Conservation (phyloP, 495 filamentous ascomycete species). For the Penicillium desertorum region DNA sequence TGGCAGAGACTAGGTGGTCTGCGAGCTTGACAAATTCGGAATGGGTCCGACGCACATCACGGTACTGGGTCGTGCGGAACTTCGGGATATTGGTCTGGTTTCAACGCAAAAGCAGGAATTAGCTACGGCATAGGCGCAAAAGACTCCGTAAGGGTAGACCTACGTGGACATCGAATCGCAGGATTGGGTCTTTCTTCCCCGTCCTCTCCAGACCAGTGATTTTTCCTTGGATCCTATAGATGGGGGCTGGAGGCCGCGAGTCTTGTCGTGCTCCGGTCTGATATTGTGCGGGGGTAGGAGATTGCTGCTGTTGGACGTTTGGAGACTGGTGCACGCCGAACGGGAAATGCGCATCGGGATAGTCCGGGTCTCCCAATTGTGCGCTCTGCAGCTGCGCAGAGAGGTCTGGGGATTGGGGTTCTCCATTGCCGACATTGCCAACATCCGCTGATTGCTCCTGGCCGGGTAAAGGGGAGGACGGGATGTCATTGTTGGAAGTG, state of each 20-base stretch:
- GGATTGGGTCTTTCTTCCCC: slow-evolving; percentile 90
- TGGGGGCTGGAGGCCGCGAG: slow-evolving; percentile 51
- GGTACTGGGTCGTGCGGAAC: slow-evolving; percentile 96
- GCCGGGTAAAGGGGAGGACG: slow-evolving; percentile 54
- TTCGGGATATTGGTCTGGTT: slow-evolving; percentile 91
- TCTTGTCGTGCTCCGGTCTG: slow-evolving; percentile 46
- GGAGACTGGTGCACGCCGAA: slow-evolving; percentile 41
- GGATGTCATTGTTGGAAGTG: slow-evolving; percentile 49
- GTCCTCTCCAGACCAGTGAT: slow-evolving; percentile 90
- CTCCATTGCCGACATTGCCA: slow-evolving; percentile 21
- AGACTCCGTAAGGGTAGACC: slow-evolving; percentile 27
- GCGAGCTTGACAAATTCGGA: slow-evolving; percentile 94
- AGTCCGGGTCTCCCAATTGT: slow-evolving; percentile 42
- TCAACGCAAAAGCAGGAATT: neutral
- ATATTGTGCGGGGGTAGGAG: slow-evolving; percentile 49
- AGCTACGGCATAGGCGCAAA: slow-evolving; percentile 9
- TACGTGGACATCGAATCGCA: slow-evolving; percentile 97
- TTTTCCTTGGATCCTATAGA: slow-evolving; percentile 88
- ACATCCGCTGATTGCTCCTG: slow-evolving; percentile 42
- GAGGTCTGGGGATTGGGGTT: slow-evolving; percentile 37
- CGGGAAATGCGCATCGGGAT: slow-evolving; percentile 36
- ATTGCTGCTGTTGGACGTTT: slow-evolving; percentile 47
- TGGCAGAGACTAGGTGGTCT: slow-evolving; percentile 90
- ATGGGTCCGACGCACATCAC: slow-evolving; percentile 92
- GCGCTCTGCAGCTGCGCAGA: slow-evolving; percentile 47